A percentile compares a stretch with the other conserved stretches of the same genome.
Evolutionary conservation across 768 basidiomycete genomes (phyloP).

Genomic region (Pisolithus tinctorius): DNA sequence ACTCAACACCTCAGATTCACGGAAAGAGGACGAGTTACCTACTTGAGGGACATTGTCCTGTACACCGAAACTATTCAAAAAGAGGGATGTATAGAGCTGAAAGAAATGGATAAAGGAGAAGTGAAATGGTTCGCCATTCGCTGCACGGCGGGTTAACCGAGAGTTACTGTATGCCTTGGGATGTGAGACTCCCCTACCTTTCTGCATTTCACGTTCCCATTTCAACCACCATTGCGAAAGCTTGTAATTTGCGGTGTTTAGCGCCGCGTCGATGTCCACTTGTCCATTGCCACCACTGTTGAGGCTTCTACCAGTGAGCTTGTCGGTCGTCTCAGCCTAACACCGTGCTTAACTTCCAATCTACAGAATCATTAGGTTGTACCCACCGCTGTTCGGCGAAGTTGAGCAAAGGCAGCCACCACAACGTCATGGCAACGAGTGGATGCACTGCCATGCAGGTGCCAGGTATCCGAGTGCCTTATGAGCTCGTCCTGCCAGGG

Average conservation of each 20-base stretch:
- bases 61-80: conserved; percentile 80
- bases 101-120: conserved; percentile 69
- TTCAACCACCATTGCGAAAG: conserved; percentile 64
- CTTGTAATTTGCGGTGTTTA: conserved; percentile 66
- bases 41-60: conserved; percentile 56
- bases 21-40: conserved; percentile 17
- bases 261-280: conserved; percentile 65
- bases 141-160: conserved; percentile 28
- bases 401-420: conserved; percentile 66
- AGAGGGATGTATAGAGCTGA: conserved; percentile 70
- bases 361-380: background rate
- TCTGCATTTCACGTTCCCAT: conserved; percentile 70
- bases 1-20: background rate
- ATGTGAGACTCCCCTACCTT: conserved; percentile 36
- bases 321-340: conserved; percentile 75
- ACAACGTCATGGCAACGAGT: conserved; percentile 77
- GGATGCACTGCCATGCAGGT: conserved; percentile 45
- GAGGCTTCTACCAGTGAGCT: conserved; percentile 48
- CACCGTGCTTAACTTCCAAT: conserved; percentile 1
- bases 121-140: conserved; percentile 71
- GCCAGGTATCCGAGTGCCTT: conserved; percentile 64
- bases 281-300: conserved; percentile 45
- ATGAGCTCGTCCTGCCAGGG: conserved; percentile 57
- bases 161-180: background rate
- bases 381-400: conserved; percentile 75